Conservation (phyloP, 345 rosid species). For the Aurinia saxatilis region DNA sequence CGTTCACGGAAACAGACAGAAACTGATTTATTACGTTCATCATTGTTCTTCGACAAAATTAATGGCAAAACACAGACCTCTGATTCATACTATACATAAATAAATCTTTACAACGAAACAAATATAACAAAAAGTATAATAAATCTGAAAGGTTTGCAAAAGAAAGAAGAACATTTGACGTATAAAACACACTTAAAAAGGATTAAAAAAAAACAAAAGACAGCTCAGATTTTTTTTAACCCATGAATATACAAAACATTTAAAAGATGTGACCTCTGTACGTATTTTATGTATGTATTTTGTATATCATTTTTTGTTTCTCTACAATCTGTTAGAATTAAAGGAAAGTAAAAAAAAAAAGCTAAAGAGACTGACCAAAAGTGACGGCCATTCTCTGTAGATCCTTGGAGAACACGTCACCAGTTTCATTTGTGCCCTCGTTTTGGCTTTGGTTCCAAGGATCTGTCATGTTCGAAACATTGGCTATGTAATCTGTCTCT, state of each 20-base stretch:
- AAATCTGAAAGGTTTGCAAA: constrained; percentile 8
- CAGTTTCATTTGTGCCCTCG: constrained; percentile 19
- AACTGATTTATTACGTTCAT: constrained; percentile 18
- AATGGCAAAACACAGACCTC: constrained; percentile 10
- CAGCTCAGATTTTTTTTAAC: background rate
- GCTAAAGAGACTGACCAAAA: constrained; percentile 31
- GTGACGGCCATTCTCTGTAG: constrained; percentile 31
- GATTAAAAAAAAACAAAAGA: constrained; percentile 9
- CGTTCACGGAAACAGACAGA: constrained; percentile 26
- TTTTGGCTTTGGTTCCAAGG: constrained; percentile 27
- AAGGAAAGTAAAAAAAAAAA: background rate
- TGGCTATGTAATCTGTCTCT: constrained; percentile 22
- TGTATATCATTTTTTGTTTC: constrained; percentile 12
- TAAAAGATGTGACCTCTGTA: constrained; percentile 11
- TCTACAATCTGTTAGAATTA: constrained; percentile 21
- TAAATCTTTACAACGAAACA: background rate
- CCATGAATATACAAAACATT: constrained; percentile 26
- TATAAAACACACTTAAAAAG: constrained; percentile 23
- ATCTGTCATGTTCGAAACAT: constrained; percentile 22
- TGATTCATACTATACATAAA: constrained; percentile 1
- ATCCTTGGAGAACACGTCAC: constrained; percentile 32
- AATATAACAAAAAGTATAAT: constrained; percentile 12
- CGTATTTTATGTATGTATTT: constrained; percentile 13
- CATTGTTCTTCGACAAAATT: constrained; percentile 14
- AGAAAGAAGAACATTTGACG: constrained; percentile 24